Conservation (phyloP, 2,329 filamentous ascomycete genomes). For the Cladosporium halotolerans region DNA sequence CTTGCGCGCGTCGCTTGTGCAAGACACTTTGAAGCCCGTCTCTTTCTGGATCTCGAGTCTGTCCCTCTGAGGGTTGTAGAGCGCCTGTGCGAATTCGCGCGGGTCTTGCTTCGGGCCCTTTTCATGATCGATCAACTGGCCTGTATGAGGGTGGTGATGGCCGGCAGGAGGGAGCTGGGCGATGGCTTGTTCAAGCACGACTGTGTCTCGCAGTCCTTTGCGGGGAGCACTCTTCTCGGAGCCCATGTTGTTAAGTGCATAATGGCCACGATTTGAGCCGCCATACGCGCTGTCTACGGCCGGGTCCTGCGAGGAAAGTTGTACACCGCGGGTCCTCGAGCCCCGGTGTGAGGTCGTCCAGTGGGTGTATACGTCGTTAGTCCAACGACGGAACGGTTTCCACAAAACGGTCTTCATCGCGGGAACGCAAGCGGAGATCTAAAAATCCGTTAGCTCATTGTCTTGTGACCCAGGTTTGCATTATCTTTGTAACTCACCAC, state of each 20-base stretch:
- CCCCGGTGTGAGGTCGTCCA: not conserved
- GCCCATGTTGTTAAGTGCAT: not conserved
- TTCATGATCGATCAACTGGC: not conserved
- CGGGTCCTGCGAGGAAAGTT: not conserved
- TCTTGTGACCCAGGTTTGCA: no score
- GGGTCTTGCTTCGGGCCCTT: not conserved
- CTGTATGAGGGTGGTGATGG: constrained; percentile 2
- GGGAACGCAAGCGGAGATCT: constrained; percentile 35
- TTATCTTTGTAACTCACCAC: constrained; percentile 31
- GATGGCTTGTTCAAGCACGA: constrained; percentile 1
- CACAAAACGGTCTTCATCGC: constrained; percentile 29
- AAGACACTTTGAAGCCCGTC: constrained; percentile 2
- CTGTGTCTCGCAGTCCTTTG: not conserved
- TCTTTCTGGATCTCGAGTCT: constrained; percentile 3
- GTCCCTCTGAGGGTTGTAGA: not conserved
- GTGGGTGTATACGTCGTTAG: not conserved
- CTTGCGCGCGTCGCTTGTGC: not conserved
- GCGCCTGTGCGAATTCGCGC: not conserved
- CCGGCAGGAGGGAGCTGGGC: constrained; percentile 1
- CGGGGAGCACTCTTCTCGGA: not conserved
- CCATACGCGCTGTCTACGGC: not conserved
- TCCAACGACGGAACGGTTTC: constrained; percentile 2
- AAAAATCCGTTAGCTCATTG: not conserved
- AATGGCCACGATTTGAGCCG: not conserved
- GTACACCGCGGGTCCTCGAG: not conserved